Base-by-base conservation (phyloP, 1,284 basidiomycete genomes). In the Malassezia restricta region DNA sequence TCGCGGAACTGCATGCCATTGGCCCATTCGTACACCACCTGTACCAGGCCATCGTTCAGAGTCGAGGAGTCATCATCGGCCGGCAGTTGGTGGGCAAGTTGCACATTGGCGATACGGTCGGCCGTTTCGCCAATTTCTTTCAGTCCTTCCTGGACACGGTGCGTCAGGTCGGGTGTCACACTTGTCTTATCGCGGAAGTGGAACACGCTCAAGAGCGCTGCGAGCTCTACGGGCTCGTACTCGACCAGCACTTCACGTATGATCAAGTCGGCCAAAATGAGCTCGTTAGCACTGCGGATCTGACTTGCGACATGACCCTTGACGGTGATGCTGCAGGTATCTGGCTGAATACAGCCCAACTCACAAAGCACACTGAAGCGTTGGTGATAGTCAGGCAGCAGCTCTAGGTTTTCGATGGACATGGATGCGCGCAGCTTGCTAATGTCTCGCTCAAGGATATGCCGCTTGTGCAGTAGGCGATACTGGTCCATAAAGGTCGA, bases 251-350 rank as follows among this genome's bases (percentile, higher is more conserved):
- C 85, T 69, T 98, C 98, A 71, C 98, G 94, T 47, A 98, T 79
- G 51, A 99, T 94, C 32, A 99, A 80, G 69, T 99, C 94, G 0
- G 94, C 98, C 40, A 98, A 78, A 35, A 98, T 82, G 27, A 99
- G 56, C 56, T 71, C 69, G 64, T 90, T 90, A 3, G 86, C 88
- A 5, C 91, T 95, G 74, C 98, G 98, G 74, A 99, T 95, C 78
- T 98, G 94, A 77, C 94, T 98, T 17, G 94, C 94, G 8, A 98
- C 94, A 42, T 94, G 82, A 9, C 94, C 94, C 73, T 99, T 99
- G 55, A 98, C 79, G 24, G 90, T 79, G 1, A 99, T 91, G 0
- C 90, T 96, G 30, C 70, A 66, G n/a, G 86, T 84, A 63, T 92
- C 87, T 43, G 68, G 65, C 30, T 73, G 69, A 43, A 73, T 51